These are phyloP conservation scores for Vachellia pachyceras DNA, from an alignment of 306 rosid genomes.

Conservation along the genomic window DNA sequence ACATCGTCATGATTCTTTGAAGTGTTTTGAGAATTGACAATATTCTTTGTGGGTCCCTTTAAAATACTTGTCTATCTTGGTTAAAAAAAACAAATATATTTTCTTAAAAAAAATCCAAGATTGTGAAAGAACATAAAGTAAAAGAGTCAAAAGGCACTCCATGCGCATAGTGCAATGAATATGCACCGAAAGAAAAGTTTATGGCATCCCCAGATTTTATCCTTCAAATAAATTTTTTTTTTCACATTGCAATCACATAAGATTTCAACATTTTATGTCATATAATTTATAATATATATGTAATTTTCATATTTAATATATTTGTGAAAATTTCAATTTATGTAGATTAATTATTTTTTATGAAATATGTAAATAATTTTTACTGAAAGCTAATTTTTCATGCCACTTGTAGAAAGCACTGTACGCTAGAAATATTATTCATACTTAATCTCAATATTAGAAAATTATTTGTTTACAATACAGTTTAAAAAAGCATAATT, in stretches of 20 bases:
- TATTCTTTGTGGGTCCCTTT: constrained; percentile 37
- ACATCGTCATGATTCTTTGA: constrained; percentile 49
- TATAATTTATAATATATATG: neutral
- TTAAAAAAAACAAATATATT: neutral
- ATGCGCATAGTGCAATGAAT: constrained; percentile 46
- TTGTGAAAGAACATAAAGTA: constrained; percentile 35
- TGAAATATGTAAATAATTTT: too few relatives aligned
- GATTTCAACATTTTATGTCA: too few relatives aligned
- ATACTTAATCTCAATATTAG: too few relatives aligned
- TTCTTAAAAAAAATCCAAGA: neutral
- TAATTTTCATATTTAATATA: too few relatives aligned
- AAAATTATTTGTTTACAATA: neutral
- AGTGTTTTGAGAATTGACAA: constrained; percentile 37
- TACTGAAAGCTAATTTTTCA: too few relatives aligned
- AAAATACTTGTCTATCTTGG: constrained; percentile 38
- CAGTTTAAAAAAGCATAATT: neutral
- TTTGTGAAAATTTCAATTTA: too few relatives aligned
- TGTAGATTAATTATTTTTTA: neutral
- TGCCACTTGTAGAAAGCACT: too few relatives aligned
- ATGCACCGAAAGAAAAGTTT: constrained; percentile 6
- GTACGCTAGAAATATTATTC: too few relatives aligned
- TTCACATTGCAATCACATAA: neutral
- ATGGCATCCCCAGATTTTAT: neutral
- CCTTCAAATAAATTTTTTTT: neutral
- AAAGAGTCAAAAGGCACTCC: constrained; percentile 22